These are phyloP conservation scores for Spergularia bocconei DNA, from an alignment of 148 eudicot genomes.

Conservation along the genomic window DNA sequence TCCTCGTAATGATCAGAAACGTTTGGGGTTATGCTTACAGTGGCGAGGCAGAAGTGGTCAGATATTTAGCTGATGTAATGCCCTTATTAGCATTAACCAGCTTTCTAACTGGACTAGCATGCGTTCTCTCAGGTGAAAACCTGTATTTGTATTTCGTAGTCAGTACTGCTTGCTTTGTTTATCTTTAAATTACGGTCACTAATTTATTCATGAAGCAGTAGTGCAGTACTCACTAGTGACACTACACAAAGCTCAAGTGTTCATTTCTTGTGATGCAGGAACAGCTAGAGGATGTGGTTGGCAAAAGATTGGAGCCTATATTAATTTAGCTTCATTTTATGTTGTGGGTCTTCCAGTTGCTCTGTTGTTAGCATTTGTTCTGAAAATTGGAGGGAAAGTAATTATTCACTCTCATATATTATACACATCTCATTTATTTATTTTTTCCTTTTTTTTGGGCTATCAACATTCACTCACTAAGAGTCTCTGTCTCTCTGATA, in stretches of 20 bases:
- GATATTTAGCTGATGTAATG: slow-evolving; percentile 35
- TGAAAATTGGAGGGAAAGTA: slow-evolving; percentile 28
- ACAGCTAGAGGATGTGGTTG: slow-evolving; percentile 72
- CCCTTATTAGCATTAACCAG: slow-evolving; percentile 36
- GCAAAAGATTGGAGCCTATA: slow-evolving; percentile 74
- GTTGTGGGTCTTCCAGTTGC: slow-evolving; percentile 68
- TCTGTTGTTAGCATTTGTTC: slow-evolving; percentile 27
- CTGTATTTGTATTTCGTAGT: background rate
- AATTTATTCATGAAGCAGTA: background rate
- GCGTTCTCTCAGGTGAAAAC: slow-evolving; percentile 36
- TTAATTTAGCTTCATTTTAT: slow-evolving; percentile 76
- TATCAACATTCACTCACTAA: background rate
- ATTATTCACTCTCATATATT: background rate
- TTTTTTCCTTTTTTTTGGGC: too few relatives aligned
- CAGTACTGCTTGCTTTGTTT: background rate
- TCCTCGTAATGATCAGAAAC: slow-evolving; percentile 30
- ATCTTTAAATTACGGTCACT: too few relatives aligned
- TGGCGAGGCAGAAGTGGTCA: slow-evolving; percentile 31
- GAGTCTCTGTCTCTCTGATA: background rate
- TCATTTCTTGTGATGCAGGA: slow-evolving; percentile 30
- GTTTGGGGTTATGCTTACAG: slow-evolving; percentile 43
- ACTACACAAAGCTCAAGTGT: background rate
- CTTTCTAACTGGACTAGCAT: slow-evolving; percentile 33
- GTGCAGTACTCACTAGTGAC: background rate
- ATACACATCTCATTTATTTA: too few relatives aligned